phyloP scores from a whole-genome alignment of 2,329 filamentous ascomycete genomes.

The Botryotinia convoluta region DNA sequence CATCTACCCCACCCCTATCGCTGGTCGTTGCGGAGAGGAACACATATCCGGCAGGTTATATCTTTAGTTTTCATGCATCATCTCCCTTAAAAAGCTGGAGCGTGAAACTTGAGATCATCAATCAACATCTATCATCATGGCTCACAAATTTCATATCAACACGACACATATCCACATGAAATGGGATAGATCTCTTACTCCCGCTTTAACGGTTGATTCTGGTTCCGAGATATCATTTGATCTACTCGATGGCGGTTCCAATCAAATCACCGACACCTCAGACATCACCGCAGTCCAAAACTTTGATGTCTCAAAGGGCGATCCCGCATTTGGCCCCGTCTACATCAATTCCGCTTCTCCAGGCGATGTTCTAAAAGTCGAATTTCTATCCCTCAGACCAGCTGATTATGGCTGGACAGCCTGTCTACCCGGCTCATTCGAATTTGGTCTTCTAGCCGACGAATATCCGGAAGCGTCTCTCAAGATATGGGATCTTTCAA shows the following conservation, averaged over 20 bases:
- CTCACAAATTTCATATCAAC: constrained; percentile 26
- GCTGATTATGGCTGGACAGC: constrained; percentile 52
- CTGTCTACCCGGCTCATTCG: constrained; percentile 47
- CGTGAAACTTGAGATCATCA: neutral
- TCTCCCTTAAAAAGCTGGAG: neutral
- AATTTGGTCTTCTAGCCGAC: constrained; percentile 50
- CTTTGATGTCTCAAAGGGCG: constrained; percentile 40
- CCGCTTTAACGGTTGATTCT: constrained; percentile 47
- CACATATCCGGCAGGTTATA: neutral
- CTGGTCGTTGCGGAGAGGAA: neutral
- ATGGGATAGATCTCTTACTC: constrained; percentile 48
- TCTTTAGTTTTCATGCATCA: neutral
- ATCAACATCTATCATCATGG: constrained; percentile 18
- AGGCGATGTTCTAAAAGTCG: constrained; percentile 51
- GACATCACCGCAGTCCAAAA: constrained; percentile 41
- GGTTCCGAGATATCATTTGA: constrained; percentile 49
- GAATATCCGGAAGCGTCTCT: constrained; percentile 46
- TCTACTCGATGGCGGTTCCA: constrained; percentile 50
- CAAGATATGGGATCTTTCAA: constrained; percentile 50
- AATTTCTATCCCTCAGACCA: constrained; percentile 47
- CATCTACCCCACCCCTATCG: constrained; percentile 1
- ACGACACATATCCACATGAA: constrained; percentile 42
- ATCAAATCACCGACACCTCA: constrained; percentile 47
- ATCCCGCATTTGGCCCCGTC: constrained; percentile 52
- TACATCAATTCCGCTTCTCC: constrained; percentile 49